Base-by-base conservation (phyloP, 176 grass and related monocot genomes). In the Rhynchospora pubera region DNA sequence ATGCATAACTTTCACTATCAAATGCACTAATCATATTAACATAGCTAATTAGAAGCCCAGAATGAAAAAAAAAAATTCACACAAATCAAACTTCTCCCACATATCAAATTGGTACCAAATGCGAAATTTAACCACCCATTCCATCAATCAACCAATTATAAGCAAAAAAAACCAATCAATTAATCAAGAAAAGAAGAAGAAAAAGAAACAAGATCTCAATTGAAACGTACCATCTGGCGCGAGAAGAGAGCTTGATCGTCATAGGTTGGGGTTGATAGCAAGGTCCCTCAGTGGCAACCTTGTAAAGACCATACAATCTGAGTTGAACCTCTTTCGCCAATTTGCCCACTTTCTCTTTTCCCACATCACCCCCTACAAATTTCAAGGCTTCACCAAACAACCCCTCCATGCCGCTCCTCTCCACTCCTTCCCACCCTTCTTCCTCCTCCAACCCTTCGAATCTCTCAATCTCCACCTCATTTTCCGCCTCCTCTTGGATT, bases 241-340 rank as follows among this genome's bases (percentile, higher is more conserved):
- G 87, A 42, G 87, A 79, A 69, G 87, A 45, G 61, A 89, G 77
- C 78, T 83, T 89, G 60, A 89, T 78, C 9, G 69, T 83, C 87
- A 89, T 85, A 13, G 83, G 87, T 39, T 81, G 83, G 1, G 68
- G 83, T 26, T 83, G 78, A 55, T 83, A 85, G 79, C 87, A 89
- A 2, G 87, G 87, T 65, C 87, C 87, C 70, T 89, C 83, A 14
- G 79, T 89, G 0, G 83, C 87, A 77, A 77, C 67, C 61, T 89
- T 89, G 52, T 85, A 62, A 64, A 89, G 83, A 48, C 79, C 88
- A 45, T 83, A 65, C 72, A 89, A 56, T 62, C 62, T 64, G 44
- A 89, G 80, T 55, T 86, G 83, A 51, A 44, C 19, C 39, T 86
- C 80, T 0, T 51, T 79, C 52, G 79, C 63, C 19, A 86, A 69